phyloP scores from a whole-genome alignment of 441 rosid species.

The Populus hybrid region DNA sequence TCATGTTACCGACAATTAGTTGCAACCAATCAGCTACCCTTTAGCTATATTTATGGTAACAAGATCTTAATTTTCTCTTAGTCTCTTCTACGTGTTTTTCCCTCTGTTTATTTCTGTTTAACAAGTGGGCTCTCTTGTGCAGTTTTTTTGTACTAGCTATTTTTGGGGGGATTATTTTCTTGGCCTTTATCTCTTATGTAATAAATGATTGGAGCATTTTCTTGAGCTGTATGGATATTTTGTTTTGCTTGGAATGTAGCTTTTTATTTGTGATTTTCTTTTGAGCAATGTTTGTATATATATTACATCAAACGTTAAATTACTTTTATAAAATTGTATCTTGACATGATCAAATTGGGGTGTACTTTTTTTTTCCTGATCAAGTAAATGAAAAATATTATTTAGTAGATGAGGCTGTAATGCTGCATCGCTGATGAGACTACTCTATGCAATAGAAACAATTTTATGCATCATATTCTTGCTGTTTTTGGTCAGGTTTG shows the following conservation, averaged over 20 bases:
- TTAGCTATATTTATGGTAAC: not conserved
- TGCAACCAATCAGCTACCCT: not conserved
- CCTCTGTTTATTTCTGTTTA: not conserved
- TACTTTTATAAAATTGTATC: not conserved
- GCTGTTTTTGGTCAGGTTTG: no score
- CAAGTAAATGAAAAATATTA: no score
- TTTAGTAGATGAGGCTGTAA: not conserved
- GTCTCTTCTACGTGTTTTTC: not conserved
- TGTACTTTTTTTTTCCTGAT: no score
- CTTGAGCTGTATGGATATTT: no score
- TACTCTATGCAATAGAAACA: not conserved
- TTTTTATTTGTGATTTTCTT: not conserved
- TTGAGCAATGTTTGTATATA: not conserved
- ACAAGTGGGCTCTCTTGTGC: not conserved
- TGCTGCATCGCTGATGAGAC: no score
- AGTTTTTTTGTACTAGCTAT: no score
- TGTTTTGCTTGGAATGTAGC: not conserved
- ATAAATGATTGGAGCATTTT: no score
- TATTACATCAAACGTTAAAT: not conserved
- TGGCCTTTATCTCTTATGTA: no score
- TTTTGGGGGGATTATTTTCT: no score
- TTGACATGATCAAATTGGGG: not conserved
- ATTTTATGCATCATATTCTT: not conserved
- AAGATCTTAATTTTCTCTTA: not conserved
- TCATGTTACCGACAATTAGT: not conserved